Base-by-base conservation (phyloP, 208 protist genomes). In the Crithidia brevicula region DNA sequence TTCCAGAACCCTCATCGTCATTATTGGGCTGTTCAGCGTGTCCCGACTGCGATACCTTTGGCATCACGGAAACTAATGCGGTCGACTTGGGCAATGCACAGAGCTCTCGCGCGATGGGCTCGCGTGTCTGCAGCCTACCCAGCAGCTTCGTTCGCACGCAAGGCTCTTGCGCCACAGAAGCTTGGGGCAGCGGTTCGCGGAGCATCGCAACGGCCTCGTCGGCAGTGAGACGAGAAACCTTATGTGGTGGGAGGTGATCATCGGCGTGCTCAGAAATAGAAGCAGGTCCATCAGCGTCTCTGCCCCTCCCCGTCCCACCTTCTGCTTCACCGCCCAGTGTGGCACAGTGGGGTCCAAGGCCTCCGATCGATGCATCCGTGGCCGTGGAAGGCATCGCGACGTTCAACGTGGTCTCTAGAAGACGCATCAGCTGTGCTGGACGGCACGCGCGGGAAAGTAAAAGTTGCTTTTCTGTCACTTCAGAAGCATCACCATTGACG, bases 51-150 rank as follows among this genome's bases (percentile, higher is more conserved):
- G 36, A 25, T 27, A 18, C 10, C 22, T 50, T 51, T 0, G 30
- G 62, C 4, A 77, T 15, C 15, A 77, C 56, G 25, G 71, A 62
- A 3, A 53, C 33, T 4, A 77, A 56, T 1, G 71, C 70, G 10
- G 46, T 67, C 3, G 36, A 40, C 20, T 33, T 51, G 2, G 63
- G 40, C 53, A 73, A 33, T 8, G 16, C 31, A 56, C 72, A 78
- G 20, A 31, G 57, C 56, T 78, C 72, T 9, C 63, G 38, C 20
- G 34, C 38, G 11, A 78, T 56, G 0, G 58, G 46, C 2, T 51
- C 30, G 22, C 16, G 1, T 3, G 63, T 71, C 46, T 30, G 46
- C 13, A 78, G 57, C 0, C 23, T 15, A 1, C 20, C 72, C 4
- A 78, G 10, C 8, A 10, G 49, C 23, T n/a, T 20, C 28, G 33